Evolutionary conservation across 2,329 filamentous ascomycete genomes (phyloP).

Genomic region (Trichoderma koningii): DNA sequence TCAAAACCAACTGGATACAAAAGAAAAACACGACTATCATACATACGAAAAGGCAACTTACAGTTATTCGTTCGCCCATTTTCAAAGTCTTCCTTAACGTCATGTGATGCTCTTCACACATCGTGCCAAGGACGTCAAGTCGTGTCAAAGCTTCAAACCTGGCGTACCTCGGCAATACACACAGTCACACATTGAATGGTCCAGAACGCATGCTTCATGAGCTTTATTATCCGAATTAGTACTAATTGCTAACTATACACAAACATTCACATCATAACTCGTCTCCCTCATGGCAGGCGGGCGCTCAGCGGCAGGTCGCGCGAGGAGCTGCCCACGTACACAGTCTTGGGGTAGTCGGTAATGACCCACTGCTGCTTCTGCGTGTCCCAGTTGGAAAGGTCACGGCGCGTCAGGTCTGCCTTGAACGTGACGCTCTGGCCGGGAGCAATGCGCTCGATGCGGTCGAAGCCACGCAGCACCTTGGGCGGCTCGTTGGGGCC

Average conservation of each 20-base stretch:
- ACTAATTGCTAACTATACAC: constrained; percentile 24
- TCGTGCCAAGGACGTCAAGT: no score
- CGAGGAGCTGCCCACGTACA: constrained; percentile 58
- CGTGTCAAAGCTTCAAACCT: no score
- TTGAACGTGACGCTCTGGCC: constrained; percentile 68
- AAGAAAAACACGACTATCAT: no score
- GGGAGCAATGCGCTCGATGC: constrained; percentile 66
- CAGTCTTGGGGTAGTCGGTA: constrained; percentile 53
- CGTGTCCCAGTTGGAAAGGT: constrained; percentile 85
- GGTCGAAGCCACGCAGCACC: constrained; percentile 78
- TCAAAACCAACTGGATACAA: no score
- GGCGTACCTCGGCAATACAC: no score
- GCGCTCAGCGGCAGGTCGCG: constrained; percentile 52
- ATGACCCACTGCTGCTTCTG: constrained; percentile 80
- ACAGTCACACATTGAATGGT: neutral
- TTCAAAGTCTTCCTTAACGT: no score
- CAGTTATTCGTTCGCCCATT: no score
- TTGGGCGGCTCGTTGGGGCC: constrained; percentile 69
- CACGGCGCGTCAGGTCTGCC: constrained; percentile 72
- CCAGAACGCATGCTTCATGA: neutral
- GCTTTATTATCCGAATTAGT: constrained; percentile 15
- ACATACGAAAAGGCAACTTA: no score
- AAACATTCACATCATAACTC: constrained; percentile 22
- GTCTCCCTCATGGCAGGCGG: constrained; percentile 19
- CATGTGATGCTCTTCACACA: no score